Conservation (phyloP, 148 eudicot genomes). For the Cornus controversa region DNA sequence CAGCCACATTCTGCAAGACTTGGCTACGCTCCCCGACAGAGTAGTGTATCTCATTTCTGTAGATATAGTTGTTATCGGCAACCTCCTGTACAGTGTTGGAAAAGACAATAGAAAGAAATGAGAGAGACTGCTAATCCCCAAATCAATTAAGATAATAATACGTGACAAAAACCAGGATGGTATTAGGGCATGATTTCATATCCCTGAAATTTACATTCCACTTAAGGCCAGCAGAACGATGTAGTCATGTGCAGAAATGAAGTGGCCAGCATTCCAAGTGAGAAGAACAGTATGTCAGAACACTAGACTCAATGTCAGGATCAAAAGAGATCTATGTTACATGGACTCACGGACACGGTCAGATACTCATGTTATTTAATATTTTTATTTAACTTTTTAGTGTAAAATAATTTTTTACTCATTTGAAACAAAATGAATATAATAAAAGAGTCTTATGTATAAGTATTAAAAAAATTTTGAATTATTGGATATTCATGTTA, state of each 20-base stretch:
- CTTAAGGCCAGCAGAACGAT: neutral
- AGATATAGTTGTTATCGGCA: slow-evolving; percentile 94
- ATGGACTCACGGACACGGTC: too few relatives aligned
- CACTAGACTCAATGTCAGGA: neutral
- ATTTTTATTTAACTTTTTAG: too few relatives aligned
- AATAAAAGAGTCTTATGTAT: too few relatives aligned
- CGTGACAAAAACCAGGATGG: neutral
- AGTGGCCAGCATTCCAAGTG: too few relatives aligned
- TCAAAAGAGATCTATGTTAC: too few relatives aligned
- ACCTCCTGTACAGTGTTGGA: slow-evolving; percentile 48
- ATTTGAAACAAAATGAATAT: too few relatives aligned
- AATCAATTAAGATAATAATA: neutral
- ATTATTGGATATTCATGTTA: too few relatives aligned
- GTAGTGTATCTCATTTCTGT: slow-evolving; percentile 91
- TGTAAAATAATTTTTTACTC: too few relatives aligned
- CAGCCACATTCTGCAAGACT: slow-evolving; percentile 94
- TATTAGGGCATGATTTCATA: neutral
- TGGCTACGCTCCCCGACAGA: slow-evolving; percentile 86
- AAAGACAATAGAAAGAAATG: slow-evolving; percentile 4
- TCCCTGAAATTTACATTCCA: neutral
- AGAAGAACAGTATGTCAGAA: neutral
- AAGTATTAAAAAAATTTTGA: too few relatives aligned
- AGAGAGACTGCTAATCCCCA: neutral
- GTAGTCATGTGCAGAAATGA: neutral
- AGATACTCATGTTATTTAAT: too few relatives aligned